Base-by-base conservation (phyloP, 805 yeast species). In the Metschnikowia gruessii region DNA sequence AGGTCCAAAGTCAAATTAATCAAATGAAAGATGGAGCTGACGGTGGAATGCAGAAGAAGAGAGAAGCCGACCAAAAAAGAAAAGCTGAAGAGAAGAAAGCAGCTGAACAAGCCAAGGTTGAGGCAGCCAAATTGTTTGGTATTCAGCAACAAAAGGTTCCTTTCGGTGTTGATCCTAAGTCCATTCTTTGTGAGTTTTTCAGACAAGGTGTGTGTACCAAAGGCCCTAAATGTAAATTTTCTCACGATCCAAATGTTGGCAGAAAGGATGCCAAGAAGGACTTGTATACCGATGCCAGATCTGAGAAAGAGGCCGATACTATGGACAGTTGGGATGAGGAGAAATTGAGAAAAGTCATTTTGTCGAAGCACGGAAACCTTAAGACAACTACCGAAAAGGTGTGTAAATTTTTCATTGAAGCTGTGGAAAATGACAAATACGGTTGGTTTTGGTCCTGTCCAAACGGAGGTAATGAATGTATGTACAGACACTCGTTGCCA, bases 381-480 rank as follows among this genome's bases (percentile, higher is more conserved):
- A 82, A 82, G 65, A 89, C 97, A 10, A 90, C 97, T 12, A 94
- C 99, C 0, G 97, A 92, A 54, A 94, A 80, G 56, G 87, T 94
- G 40, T 94, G 99, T 79, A 94, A 91, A 66, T 81, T 67, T 68
- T 95, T 94, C 71, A 87, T 94, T 55, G 96, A 90, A 50, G 98
- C 99, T 0, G 97, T 94, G 48, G 99, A 94, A 64, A 89, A 90
- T 62, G 94, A 92, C 48, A 92, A 92, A 64, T 94, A 94, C 64
- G 99, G 99, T 62, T 94, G 99, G 99, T 91, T 94, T 69, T 94
- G 99, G 99, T 76, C 79, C 17, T 94, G 99, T 74, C 99, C 99
- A 22, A 88, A 88, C 57, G 91, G 92, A 34, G 97, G 96, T 55
- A 81, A 85, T 51, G 85, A 81, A 50, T 94, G 99, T 80, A 92